phyloP scores from a whole-genome alignment of 2,329 filamentous ascomycete genomes.

The Dichotomopilus funicola region DNA sequence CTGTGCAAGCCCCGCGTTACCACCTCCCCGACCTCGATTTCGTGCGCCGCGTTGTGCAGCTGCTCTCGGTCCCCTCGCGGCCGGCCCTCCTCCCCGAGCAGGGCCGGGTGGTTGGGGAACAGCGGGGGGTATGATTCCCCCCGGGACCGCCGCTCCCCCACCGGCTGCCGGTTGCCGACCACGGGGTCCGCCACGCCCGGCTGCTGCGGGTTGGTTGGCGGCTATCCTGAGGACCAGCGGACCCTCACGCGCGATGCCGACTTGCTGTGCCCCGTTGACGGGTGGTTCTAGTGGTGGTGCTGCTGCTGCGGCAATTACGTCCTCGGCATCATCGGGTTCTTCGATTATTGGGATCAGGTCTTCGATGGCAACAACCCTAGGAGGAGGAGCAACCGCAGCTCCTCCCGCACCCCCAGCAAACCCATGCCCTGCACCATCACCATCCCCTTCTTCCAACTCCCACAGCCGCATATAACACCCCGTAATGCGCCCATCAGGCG shows the following conservation, averaged over 20 bases:
- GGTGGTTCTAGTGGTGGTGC: conserved; percentile 20
- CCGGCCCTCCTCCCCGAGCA: not conserved
- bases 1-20: conserved; percentile 9
- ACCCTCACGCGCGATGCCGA: conserved; percentile 48
- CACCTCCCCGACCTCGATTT: conserved; percentile 9
- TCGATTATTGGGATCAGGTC: conserved; percentile 28
- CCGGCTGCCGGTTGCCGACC: conserved; percentile 25
- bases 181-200: conserved; percentile 23
- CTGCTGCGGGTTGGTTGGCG: conserved; percentile 27
- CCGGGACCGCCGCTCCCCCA: not conserved
- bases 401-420: conserved; percentile 32
- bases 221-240: conserved; percentile 51
- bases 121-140: not conserved
- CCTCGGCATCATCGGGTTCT: conserved; percentile 28
- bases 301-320: conserved; percentile 19
- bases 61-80: not conserved
- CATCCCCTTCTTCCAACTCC: conserved; percentile 81
- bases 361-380: not conserved
- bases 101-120: conserved; percentile 6
- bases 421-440: conserved; percentile 43
- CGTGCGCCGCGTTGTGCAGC: not conserved
- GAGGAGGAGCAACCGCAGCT: conserved; percentile 21
- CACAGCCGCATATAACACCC: conserved; percentile 80
- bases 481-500: conserved; percentile 44
- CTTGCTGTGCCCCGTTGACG: conserved; percentile 25